Evolutionary conservation across 257 asterid species (phyloP).

Genomic region (Schizonepeta tenuifolia): DNA sequence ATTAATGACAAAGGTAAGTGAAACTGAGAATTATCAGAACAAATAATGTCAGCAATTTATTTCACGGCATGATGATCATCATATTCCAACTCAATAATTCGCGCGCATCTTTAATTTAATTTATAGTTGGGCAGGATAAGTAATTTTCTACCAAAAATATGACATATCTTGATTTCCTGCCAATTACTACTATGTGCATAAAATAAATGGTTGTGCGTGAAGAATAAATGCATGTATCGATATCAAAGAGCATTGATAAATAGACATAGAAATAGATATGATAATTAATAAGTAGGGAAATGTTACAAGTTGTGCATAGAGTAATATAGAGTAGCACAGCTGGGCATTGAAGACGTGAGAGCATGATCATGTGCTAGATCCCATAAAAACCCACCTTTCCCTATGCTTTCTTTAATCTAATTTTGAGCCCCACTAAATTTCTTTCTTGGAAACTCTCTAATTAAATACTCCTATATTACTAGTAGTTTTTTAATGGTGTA

Average conservation of each 20-base stretch:
- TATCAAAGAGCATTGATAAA: constrained; percentile 11
- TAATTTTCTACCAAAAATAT: constrained; percentile 13
- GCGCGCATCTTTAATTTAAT: background rate
- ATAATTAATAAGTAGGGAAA: background rate
- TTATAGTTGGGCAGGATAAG: constrained; percentile 12
- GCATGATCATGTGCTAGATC: constrained; percentile 60
- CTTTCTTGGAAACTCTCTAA: background rate
- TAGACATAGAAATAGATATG: background rate
- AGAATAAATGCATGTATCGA: constrained; percentile 32
- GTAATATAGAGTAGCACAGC: constrained; percentile 34
- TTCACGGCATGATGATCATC: background rate
- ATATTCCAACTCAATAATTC: background rate
- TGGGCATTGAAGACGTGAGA: constrained; percentile 31
- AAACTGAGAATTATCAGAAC: background rate
- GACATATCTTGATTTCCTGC: constrained; percentile 10
- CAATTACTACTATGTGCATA: constrained; percentile 19
- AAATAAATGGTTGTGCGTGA: constrained; percentile 27
- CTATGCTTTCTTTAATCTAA: constrained; percentile 25
- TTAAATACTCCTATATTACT: no score
- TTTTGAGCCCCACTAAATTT: constrained; percentile 29
- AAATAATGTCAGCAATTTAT: constrained; percentile 13
- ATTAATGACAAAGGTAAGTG: no score
- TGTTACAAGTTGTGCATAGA: constrained; percentile 15
- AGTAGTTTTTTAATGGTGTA: background rate
- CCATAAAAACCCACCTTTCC: constrained; percentile 46